Base-by-base conservation (phyloP, 768 basidiomycete species). In the Pleurotus pulmonarius region DNA sequence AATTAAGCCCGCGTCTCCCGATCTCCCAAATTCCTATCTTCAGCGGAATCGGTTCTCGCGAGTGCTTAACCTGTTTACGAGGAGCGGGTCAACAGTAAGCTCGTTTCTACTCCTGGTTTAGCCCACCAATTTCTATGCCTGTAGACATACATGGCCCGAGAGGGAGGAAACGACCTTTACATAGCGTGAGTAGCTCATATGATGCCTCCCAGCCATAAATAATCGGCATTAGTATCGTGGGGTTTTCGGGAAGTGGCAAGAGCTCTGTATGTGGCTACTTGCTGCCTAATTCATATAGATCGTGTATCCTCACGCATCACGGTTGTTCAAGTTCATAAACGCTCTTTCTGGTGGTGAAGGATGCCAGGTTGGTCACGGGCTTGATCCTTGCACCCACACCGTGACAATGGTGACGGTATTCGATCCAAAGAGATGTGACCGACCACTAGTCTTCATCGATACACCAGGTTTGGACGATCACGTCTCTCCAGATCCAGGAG, bases 1-100 rank as follows among this genome's bases (percentile, higher is more conserved):
- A 16, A 64, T 80, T 34, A 34, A 34, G 9, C 29, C 29, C 29
- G 29, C 29, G 8, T 11, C 29, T 34, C 29, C 29, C 29, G 29
- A 34, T 34, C 9, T 34, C 29, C 29, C 29, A 3, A 34, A 34
- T 34, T 9, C 29, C 29, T 3, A 34, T 34, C 29, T 34, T 34
- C 29, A 34, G 9, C 29, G 29, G 29, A 34, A 34, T 8, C 29
- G 29, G 7, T 34, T 34, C 3, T 53, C 37, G 6, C 51, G 51
- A 7, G 11, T 53, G n/a, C 39, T 53, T 16, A 53, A 15, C 22
- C 39, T 53, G 15, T 41, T 53, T 29, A 41, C n/a, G n/a, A 18
- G 38, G 20, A 53, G n/a, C 41, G 9, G 5, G 20, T 34, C 15
- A 20, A 49, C 15, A 15, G 51, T 53, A 41, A 53, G 51, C 22